Base-by-base conservation (phyloP, 371 early-diverging fungal genomes). In the Coemansia sp. region DNA sequence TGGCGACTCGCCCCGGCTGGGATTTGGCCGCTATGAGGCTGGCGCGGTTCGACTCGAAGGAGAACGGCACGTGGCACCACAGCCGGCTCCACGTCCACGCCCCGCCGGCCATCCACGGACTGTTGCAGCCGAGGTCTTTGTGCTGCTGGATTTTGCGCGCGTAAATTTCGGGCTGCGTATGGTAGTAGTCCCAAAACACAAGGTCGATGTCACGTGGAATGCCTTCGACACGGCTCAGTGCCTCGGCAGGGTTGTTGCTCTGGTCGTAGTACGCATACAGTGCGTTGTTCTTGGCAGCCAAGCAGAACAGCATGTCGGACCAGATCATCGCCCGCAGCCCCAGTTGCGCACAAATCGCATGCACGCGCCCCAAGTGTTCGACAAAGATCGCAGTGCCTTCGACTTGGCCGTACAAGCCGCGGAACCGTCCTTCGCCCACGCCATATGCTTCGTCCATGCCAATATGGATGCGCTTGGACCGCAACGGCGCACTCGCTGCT, bases 361-460 rank as follows among this genome's bases (percentile, higher is more conserved):
- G 82, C 4, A 94, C 90, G 16, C 86, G 82, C 68, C 82, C 82
- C 29, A 94, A 59, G 68, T 94, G 94, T 24, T 90, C 88, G 11
- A 89, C 73, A 79, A 93, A 93, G 3, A 94, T 85, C 22, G 85
- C 81, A 0, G 87, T 84, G n/a, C 86, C 82, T 5, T 92, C 92
- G 42, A 89, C 87, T 52, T 83, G 78, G 18, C 92, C 92, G 77
- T 84, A 91, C n/a, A 90, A 53, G 50, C 89, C 87, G 34, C 84
- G 72, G 77, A 89, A 90, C 5, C 92, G 82, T 14, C 93, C 92
- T 68, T 92, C 93, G 40, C 92, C 92, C 5, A 93, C 83, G 45
- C 94, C 94, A 73, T 90, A 85, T 8, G 92, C 89, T 71, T 94
- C 94, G 72, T 94, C 94, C 87, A 92, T 87, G 39, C 94, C 94